A percentile compares a stretch with the other conserved stretches of the same genome.
Evolutionary conservation across 2,329 filamentous ascomycete genomes (phyloP).

Genomic region (Fusarium sp.): DNA sequence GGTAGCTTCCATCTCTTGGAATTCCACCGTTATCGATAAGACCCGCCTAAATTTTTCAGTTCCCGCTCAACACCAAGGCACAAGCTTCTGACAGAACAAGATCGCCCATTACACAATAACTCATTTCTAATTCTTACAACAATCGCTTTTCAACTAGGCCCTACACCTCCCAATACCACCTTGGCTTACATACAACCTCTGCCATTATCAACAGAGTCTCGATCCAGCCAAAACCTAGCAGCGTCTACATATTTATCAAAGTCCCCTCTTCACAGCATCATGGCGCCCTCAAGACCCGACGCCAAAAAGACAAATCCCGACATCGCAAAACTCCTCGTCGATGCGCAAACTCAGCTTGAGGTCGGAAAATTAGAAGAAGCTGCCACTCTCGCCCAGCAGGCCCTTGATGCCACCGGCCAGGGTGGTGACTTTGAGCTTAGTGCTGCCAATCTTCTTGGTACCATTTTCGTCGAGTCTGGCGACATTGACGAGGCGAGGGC

Average conservation of each 20-base stretch:
- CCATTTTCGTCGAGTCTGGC: slow-evolving; percentile 84
- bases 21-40: slow-evolving; percentile 50
- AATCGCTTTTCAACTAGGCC: not conserved
- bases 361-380: slow-evolving; percentile 57
- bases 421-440: slow-evolving; percentile 67
- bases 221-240: not conserved
- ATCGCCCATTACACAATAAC: slow-evolving; percentile 6
- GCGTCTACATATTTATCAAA: not conserved
- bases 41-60: slow-evolving; percentile 46
- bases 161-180: not conserved
- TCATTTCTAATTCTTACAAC: slow-evolving; percentile 5
- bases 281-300: slow-evolving; percentile 56
- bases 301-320: slow-evolving; percentile 51
- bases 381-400: slow-evolving; percentile 54
- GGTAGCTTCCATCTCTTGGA: not conserved
- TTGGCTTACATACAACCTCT: not conserved
- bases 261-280: slow-evolving; percentile 38
- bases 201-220: not conserved
- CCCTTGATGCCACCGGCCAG: slow-evolving; percentile 56
- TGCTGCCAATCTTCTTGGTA: slow-evolving; percentile 80
- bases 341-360: slow-evolving; percentile 56
- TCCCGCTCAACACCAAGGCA: slow-evolving; percentile 39
- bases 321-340: slow-evolving; percentile 49
- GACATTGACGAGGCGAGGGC: slow-evolving; percentile 79
- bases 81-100: slow-evolving; percentile 34